Evolutionary conservation across 1,284 basidiomycete species (phyloP), one percentile per base, ranked within the genome.

Genomic region (Apiotrichum gracile): DNA sequence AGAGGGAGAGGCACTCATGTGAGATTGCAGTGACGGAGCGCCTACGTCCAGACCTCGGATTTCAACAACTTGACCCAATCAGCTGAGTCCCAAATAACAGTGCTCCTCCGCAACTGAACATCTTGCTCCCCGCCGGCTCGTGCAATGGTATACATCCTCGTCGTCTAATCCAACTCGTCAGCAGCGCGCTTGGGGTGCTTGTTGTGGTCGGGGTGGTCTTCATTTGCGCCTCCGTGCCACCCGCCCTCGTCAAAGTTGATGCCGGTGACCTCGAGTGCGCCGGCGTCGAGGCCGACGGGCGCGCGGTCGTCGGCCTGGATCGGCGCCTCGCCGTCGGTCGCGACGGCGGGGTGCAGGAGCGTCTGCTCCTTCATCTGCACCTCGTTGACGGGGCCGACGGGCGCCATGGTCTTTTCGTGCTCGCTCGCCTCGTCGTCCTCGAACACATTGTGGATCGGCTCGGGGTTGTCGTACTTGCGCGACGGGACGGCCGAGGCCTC

Each of bases 191-290:
- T 3, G 8, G 16, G 25, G 22, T 42, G 13, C 19, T 51, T 55
- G 31, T 48, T 44, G 29, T 48, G 46, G 7, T 52, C 24, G 34
- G 52, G 54, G 47, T 55, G 55, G 47, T 61, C 67, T 45, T 73
- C 74, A 54, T 76, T 73, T 0, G 73, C 73, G 48, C 69, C 74
- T 34, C 74, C 74, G 45, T 74, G 72, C 74, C 74, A 76, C 38
- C 73, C 72, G 19, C 72, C 71, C 24, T 66, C 72, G 51, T 69
- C 65, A 49, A 64, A 61, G 24, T 52, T 66, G 5, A 50, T 61
- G 40, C 60, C 69, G 13, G 72, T 74, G 29, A 71, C 70, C 35
- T 67, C 64, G 7, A 70, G 67, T 8, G 65, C 65, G 38, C 74
- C 74, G 8, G 74, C 74, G 54, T 76, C 74, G 24, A 68, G 61